These are phyloP conservation scores for Triangularia verruculosa DNA, from an alignment of 2,329 filamentous ascomycete species.

Conservation along the genomic window DNA sequence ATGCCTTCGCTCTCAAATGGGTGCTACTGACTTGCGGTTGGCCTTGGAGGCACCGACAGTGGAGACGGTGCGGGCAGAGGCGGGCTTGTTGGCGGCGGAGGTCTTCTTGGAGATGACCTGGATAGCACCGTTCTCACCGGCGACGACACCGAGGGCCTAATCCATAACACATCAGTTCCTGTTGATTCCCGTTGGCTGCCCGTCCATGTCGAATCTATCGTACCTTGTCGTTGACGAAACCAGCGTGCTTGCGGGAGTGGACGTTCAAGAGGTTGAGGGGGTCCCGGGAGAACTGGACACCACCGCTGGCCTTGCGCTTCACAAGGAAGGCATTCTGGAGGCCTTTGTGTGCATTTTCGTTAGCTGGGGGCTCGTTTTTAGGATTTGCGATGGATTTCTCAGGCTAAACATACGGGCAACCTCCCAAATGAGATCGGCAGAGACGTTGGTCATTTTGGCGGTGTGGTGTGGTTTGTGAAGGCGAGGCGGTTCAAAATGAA, in stretches of 20 bases:
- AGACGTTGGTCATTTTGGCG: constrained; percentile 70
- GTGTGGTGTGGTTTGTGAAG: constrained; percentile 26
- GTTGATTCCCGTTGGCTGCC: constrained; percentile 9
- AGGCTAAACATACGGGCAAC: constrained; percentile 73
- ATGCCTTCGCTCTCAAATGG: neutral
- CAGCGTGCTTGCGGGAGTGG: constrained; percentile 90
- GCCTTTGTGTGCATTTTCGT: constrained; percentile 51
- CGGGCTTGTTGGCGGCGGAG: constrained; percentile 69
- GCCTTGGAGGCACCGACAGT: constrained; percentile 70
- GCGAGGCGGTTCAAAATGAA: constrained; percentile 20
- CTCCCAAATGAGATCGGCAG: constrained; percentile 91
- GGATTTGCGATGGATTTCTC: neutral
- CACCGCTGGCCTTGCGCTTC: constrained; percentile 73
- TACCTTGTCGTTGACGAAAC: constrained; percentile 94
- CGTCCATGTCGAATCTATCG: constrained; percentile 17
- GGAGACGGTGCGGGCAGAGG: constrained; percentile 60
- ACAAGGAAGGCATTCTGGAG: constrained; percentile 86
- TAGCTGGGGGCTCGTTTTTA: neutral
- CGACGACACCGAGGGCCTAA: constrained; percentile 78
- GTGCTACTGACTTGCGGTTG: constrained; percentile 67
- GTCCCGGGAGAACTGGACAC: constrained; percentile 88
- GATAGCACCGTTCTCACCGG: constrained; percentile 75
- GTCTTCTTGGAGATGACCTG: constrained; percentile 82
- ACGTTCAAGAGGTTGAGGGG: constrained; percentile 90
- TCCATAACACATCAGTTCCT: constrained; percentile 31